These are phyloP conservation scores for Cryphonectria japonica DNA, from an alignment of 2,329 filamentous ascomycete species.

Conservation along the genomic window DNA sequence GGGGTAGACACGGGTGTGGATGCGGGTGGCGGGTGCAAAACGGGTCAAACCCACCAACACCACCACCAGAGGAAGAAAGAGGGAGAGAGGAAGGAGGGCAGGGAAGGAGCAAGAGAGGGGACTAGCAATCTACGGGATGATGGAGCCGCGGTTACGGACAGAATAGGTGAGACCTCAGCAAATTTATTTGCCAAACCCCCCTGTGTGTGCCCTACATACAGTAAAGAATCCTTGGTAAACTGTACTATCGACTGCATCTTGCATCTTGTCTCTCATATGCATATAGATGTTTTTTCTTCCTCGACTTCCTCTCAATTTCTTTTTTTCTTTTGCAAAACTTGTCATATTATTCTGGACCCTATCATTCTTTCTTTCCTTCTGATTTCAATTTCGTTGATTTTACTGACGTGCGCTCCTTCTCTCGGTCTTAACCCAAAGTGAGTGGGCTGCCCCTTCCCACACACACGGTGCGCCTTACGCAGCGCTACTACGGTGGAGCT, in stretches of 20 bases:
- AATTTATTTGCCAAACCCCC: background rate
- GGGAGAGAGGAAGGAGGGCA: background rate
- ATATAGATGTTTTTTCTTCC: background rate
- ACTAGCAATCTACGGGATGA: background rate
- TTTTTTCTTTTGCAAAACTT: background rate
- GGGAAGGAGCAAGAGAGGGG: background rate
- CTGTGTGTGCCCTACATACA: background rate
- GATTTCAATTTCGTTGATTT: background rate
- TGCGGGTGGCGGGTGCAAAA: background rate
- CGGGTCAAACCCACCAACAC: background rate
- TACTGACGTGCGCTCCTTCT: background rate
- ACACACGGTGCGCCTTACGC: constrained; percentile 7
- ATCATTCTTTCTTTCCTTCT: too few relatives aligned
- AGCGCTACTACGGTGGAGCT: constrained; percentile 12
- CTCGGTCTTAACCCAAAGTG: background rate
- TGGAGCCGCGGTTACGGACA: constrained; percentile 1
- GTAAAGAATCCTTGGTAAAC: background rate
- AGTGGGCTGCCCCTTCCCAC: background rate
- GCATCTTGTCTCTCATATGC: background rate
- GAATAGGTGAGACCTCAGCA: background rate
- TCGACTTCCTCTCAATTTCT: background rate
- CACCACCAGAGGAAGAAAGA: background rate
- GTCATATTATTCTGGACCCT: too few relatives aligned
- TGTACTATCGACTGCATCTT: background rate
- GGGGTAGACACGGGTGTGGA: constrained; percentile 20